These are phyloP conservation scores for Euphorbia lathyris DNA, from an alignment of 345 rosid species.

Conservation along the genomic window DNA sequence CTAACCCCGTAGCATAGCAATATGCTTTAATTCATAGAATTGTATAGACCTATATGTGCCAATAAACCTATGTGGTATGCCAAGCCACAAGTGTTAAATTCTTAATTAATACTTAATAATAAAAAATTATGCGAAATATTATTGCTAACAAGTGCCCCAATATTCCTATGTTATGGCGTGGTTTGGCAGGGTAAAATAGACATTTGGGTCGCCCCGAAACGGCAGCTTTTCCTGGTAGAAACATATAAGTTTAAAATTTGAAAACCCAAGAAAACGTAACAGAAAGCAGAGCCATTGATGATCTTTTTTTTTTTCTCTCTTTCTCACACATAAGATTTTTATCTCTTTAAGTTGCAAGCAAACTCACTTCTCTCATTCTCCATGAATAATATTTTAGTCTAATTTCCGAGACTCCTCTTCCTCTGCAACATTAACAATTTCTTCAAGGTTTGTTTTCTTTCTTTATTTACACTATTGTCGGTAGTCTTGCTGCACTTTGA, in stretches of 20 bases:
- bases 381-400: not conserved
- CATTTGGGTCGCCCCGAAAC: not conserved
- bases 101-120: too few relatives aligned
- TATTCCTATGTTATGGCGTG: too few relatives aligned
- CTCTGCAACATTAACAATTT: constrained; percentile 4
- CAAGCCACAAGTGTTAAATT: too few relatives aligned
- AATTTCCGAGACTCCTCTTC: not conserved
- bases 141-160: too few relatives aligned
- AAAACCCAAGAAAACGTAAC: constrained; percentile 20
- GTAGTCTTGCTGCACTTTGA: too few relatives aligned
- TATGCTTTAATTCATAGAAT: too few relatives aligned
- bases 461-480: not conserved
- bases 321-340: not conserved
- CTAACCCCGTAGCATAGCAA: too few relatives aligned
- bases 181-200: not conserved
- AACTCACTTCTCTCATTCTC: not conserved
- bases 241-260: constrained; percentile 26
- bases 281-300: constrained; percentile 21
- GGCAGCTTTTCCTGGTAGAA: not conserved
- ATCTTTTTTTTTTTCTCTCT: not conserved
- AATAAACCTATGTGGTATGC: too few relatives aligned
- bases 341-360: constrained; percentile 10
- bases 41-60: too few relatives aligned
- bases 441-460: not conserved
- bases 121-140: too few relatives aligned